A percentile compares a stretch with the other conserved stretches of the same genome.
Evolutionary conservation across 768 basidiomycete genomes (phyloP).

Genomic region (Pulveroboletus sp.): DNA sequence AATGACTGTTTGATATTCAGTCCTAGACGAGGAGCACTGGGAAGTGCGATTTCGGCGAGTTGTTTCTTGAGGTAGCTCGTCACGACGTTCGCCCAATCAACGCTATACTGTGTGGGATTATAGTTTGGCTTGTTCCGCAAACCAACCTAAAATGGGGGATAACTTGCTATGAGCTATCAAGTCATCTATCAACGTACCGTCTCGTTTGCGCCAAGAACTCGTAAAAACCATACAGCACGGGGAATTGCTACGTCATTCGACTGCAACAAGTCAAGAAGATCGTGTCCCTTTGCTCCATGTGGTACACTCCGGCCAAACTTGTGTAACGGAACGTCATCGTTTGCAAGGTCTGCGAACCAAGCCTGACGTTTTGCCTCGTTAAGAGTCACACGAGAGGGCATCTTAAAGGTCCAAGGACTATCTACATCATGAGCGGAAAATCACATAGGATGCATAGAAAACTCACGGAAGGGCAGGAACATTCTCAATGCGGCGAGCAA

Average conservation of each 20-base stretch:
- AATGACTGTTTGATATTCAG: constrained; percentile 82
- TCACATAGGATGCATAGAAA: not conserved
- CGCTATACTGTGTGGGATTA: constrained; percentile 76
- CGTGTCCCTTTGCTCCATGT: constrained; percentile 81
- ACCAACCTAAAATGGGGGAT: constrained; percentile 47
- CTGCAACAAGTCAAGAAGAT: constrained; percentile 75
- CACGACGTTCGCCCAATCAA: constrained; percentile 81
- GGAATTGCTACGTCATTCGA: constrained; percentile 71
- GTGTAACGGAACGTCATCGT: constrained; percentile 72
- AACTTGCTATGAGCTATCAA: not conserved
- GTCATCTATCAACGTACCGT: constrained; percentile 43
- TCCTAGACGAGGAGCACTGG: constrained; percentile 70
- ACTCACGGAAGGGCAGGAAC: constrained; percentile 62
- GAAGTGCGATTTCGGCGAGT: constrained; percentile 70
- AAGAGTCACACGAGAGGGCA: constrained; percentile 77
- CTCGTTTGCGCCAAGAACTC: constrained; percentile 85
- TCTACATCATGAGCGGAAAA: not conserved
- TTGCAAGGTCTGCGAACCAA: constrained; percentile 81
- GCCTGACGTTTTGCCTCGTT: constrained; percentile 74
- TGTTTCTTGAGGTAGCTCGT: constrained; percentile 82
- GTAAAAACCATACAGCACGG: constrained; percentile 82
- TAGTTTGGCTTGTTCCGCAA: constrained; percentile 75
- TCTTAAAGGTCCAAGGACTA: constrained; percentile 62
- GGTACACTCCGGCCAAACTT: constrained; percentile 84
- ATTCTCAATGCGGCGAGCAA: constrained; percentile 54